Base-by-base conservation (phyloP, 148 eudicot genomes). In the Simmondsia chinensis region DNA sequence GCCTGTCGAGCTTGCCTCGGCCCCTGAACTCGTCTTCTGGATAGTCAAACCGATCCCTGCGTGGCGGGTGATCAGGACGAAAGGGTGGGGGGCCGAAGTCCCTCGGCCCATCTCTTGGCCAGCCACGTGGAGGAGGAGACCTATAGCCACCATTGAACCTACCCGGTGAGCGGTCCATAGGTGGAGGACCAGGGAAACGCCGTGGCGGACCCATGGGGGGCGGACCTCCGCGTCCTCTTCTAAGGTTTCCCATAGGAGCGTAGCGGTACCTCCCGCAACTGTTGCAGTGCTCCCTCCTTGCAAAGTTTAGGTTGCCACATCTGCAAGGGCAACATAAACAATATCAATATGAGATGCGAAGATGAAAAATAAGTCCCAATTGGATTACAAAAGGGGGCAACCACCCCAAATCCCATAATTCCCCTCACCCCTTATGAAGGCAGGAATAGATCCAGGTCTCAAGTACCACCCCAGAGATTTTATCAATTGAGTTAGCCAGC, bases 241-340 rank as follows among this genome's bases (percentile, higher is more conserved):
- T 61, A 36, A 85, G 93, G 52, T 74, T 65, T 54, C 76, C 71
- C 13, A 41, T 50, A 11, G 85, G 73, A 1, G 76, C 70, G 37
- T 53, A 39, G 39, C 95, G 97, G 23, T 50, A 63, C 68, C 82
- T 70, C 43, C 60, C 74, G 70, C 97, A 89, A 55, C 67, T 89
- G 68, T 89, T 81, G 53, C 97, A 89, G 59, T 46, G 46, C 29
- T 89, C 95, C 13, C 97, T 75, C 63, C 97, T 68, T 1, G 97
- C 97, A 54, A 89, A 89, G 69, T 89, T 89, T 55, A 89, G 60
- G 57, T 89, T 84, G 43, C 69, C 73, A 47, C 97, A 88, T 48
- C 97, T 83, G 81, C 46, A 34, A 61, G 34, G 61, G 11, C 28
- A 40, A 43, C 16, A 13, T 16, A n/a, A n/a, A 18, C 23, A 32